Conservation (phyloP, 345 rosid genomes). For the Euphorbia tirucalli region DNA sequence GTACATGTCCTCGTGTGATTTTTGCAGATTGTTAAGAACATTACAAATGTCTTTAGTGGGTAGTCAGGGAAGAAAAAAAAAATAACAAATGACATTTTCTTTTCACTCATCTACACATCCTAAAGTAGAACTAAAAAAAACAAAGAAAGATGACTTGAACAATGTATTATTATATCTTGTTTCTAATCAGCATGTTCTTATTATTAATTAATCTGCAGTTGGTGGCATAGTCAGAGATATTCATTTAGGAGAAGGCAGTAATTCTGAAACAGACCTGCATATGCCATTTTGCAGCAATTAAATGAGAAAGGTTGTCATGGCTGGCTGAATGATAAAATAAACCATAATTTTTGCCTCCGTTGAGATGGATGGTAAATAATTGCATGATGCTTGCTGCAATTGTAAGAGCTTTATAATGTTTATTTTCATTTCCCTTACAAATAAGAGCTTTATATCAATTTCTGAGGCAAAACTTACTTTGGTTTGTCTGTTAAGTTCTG, state of each 20-base stretch:
- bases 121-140: not conserved
- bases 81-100: not conserved
- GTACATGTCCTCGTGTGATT: not conserved
- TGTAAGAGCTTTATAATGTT: no score
- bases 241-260: not conserved
- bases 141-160: not conserved
- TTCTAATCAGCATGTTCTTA: not conserved
- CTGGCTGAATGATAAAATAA: not conserved
- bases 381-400: not conserved
- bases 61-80: not conserved
- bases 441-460: no score
- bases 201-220: not conserved
- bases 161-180: not conserved
- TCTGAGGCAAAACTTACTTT: constrained; percentile 36
- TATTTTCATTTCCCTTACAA: no score
- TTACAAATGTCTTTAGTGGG: not conserved
- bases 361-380: not conserved
- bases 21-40: not conserved
- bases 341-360: not conserved
- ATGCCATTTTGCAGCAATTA: not conserved
- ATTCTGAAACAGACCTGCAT: not conserved
- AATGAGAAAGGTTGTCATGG: not conserved
- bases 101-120: not conserved
- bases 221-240: not conserved
- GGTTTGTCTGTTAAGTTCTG: constrained; percentile 54